Base-by-base conservation (phyloP, 2,329 filamentous ascomycete genomes). In the Aspergillus aculeatus region DNA sequence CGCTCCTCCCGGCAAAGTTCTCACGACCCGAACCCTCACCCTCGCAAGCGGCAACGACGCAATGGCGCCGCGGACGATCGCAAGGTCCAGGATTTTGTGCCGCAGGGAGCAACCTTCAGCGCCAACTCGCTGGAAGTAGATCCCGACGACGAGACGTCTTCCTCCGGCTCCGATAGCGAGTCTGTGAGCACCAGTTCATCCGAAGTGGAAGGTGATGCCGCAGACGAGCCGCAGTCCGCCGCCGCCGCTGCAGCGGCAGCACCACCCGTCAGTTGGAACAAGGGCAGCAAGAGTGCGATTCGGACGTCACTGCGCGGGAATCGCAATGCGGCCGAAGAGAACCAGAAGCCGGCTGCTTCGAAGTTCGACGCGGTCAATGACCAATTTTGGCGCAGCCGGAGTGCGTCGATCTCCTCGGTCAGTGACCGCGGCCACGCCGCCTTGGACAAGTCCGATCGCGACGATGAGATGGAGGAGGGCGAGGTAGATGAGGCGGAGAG, bases 251-350 rank as follows among this genome's bases (percentile, higher is more conserved):
- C 63, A 3, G 26, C 26, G 1, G 56, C 59, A 29, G 59, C 62
- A 5, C 71, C 72, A 10, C 69, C 70, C 1, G 70, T 73, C n/a
- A 78, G 73, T 57, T 81, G 79, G 80, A 81, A 82, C 54, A 73
- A 77, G 58, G 75, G 74, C 21, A 75, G 73, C 24, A 77, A 76
- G 51, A 71, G 70, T 48, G 71, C 73, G 9, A 73, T 81, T 50
- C 71, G 80, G 44, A 82, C 77, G 16, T 75, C 75, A 1, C 74
- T 81, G 55, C 70, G 74, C 29, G 38, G 38, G 16, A 69, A 68
- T 56, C 67, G 70, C 35, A 64, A 62, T 14, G 58, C 62, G 24
- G n/a, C 60, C n/a, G 62, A 58, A 19, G 61, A 62, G 23, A 66
- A 59, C 47, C 64, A 56, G 11, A 32, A 62, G 9, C 57, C 63